Base-by-base conservation (phyloP, 192 early-diverging fungal genomes). In the Paraglomus brasilianum region DNA sequence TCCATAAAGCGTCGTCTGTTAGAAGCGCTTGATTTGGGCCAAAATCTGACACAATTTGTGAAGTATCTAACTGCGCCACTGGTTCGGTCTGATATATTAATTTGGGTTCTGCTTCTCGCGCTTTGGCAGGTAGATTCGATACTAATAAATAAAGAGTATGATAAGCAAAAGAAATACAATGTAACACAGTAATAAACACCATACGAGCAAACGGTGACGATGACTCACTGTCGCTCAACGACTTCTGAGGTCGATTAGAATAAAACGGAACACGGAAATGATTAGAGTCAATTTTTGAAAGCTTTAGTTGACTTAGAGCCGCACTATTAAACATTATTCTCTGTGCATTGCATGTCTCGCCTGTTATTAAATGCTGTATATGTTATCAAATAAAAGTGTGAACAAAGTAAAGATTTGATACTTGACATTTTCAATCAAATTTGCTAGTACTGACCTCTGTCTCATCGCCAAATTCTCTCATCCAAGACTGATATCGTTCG, bases 261-360 rank as follows among this genome's bases (percentile, higher is more conserved):
- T 85, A 85, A 62, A 86, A 86, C 15, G 93, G 93, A n/a, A 89
- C 75, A 1, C 85, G 82, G 77, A 93, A 96, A 7, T 87, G 81
- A 9, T 66, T 77, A 9, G 81, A 69, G 51, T 91, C 85, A 36
- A 93, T 60, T 11, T 77, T 81, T 5, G 89, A 83, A 56, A 96
- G 76, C 44, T 87, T 86, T 22, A 83, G 76, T 55, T 89, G 86
- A 56, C 84, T 81, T 10, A 75, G 73, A 5, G 91, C 81, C 53
- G 88, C 87, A 19, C 82, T 80, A 66, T 81, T 77, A 80, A 88
- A 94, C 22, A 86, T 83, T 42, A 90, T 78, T 38, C 75, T 81
- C 72, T 90, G 86, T 0, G 87, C 74, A 65, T 84, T 84, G 47
- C 86, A 77, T 19, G 90, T 80, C n/a, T 83, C 74, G 59, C 82